phyloP scores from a whole-genome alignment of 352 stramenopile species.

The Lagenidium giganteum region DNA sequence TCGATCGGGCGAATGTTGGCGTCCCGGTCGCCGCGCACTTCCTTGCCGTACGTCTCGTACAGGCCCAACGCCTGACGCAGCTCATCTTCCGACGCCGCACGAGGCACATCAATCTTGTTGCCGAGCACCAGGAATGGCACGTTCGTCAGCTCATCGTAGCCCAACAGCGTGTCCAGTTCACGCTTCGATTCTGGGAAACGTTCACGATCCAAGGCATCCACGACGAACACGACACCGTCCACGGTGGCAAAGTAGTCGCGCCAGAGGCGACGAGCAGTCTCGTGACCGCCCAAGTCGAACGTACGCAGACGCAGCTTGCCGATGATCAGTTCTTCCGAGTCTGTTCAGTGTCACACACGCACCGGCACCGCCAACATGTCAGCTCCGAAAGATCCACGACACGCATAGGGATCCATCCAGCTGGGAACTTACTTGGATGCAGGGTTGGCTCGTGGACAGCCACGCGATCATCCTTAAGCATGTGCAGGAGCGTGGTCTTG shows the following conservation, averaged over 20 bases:
- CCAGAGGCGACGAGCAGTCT: slow-evolving; percentile 97
- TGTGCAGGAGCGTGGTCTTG: slow-evolving; percentile 99
- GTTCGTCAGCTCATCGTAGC: slow-evolving; percentile 96
- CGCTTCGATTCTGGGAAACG: slow-evolving; percentile 99
- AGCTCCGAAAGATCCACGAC: not conserved
- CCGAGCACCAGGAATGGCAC: slow-evolving; percentile 99
- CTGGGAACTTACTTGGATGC: slow-evolving; percentile 89
- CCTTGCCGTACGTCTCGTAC: slow-evolving; percentile 99
- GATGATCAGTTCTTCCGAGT: slow-evolving; percentile 91
- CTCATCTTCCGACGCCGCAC: slow-evolving; percentile 97
- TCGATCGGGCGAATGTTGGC: slow-evolving; percentile 95
- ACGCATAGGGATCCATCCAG: too few relatives aligned
- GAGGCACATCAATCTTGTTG: slow-evolving; percentile 99
- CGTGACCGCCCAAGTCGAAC: slow-evolving; percentile 99
- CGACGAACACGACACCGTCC: slow-evolving; percentile 99
- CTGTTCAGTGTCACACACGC: slow-evolving; percentile 19
- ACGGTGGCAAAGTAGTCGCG: slow-evolving; percentile 99
- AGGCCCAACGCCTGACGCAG: slow-evolving; percentile 95
- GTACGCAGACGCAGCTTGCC: slow-evolving; percentile 99
- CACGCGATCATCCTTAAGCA: slow-evolving; percentile 99
- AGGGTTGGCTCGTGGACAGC: slow-evolving; percentile 95
- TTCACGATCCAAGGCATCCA: slow-evolving; percentile 98
- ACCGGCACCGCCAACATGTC: not conserved
- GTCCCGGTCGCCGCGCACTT: slow-evolving; percentile 87
- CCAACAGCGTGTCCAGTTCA: slow-evolving; percentile 97